Conservation (phyloP, 1,284 basidiomycete species). For the Inonotus obliquus region DNA sequence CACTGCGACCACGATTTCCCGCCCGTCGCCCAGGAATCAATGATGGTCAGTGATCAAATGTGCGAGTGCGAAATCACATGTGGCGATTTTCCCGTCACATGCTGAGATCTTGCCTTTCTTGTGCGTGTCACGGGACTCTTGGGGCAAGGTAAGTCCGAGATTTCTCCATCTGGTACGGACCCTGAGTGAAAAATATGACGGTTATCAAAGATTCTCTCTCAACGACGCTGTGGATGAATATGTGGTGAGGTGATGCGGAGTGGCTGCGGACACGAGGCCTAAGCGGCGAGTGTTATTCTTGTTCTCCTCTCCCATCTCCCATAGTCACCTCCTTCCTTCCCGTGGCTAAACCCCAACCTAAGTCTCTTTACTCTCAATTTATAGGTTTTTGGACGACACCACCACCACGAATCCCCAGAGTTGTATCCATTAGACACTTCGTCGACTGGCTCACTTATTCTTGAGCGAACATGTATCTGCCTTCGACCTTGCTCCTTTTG, state of each 20-base stretch:
- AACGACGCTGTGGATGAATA: background rate
- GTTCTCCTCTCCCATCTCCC: background rate
- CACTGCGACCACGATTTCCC: too few species aligned
- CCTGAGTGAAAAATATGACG: too few species aligned
- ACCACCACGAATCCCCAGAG: background rate
- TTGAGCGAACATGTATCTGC: constrained; percentile 5
- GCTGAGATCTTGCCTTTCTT: too few species aligned
- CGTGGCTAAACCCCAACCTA: background rate
- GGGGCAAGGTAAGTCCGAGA: too few species aligned
- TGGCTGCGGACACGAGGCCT: background rate
- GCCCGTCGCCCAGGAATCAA: too few species aligned
- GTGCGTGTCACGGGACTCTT: too few species aligned
- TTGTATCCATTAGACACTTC: background rate
- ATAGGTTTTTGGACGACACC: background rate
- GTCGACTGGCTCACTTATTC: background rate
- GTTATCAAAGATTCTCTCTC: too few species aligned
- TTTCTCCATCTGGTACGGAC: too few species aligned
- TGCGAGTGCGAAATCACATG: too few species aligned
- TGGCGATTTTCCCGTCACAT: too few species aligned
- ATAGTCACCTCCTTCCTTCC: background rate
- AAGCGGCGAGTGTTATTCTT: background rate
- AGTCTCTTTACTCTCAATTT: background rate
- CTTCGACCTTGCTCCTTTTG: constrained; percentile 11
- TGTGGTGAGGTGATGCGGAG: background rate
- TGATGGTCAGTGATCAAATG: too few species aligned